Evolutionary conservation across 1,284 basidiomycete genomes (phyloP).

Genomic region (Pseudozyma thailandica): DNA sequence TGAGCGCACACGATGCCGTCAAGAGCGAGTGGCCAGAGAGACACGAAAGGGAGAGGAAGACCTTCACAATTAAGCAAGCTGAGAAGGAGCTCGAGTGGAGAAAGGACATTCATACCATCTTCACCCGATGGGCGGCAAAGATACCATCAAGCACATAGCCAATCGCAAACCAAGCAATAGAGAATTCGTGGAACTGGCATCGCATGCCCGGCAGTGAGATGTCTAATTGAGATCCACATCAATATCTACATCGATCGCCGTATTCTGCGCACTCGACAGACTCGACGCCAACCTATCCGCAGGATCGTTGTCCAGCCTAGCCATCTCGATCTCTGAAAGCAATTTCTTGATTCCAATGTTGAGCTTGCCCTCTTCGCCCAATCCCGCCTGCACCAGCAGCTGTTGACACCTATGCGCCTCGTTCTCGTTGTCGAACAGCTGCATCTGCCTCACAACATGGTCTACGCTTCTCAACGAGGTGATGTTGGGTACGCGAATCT

Average conservation of each 20-base stretch:
- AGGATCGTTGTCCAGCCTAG: slow-evolving; percentile 77
- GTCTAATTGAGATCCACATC: slow-evolving; percentile 49
- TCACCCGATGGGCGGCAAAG: slow-evolving; percentile 18
- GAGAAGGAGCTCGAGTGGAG: slow-evolving; percentile 49
- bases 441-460: slow-evolving; percentile 82
- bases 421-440: slow-evolving; percentile 76
- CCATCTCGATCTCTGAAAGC: slow-evolving; percentile 93
- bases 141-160: slow-evolving; percentile 9
- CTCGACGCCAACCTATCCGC: slow-evolving; percentile 68
- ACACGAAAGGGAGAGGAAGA: slow-evolving; percentile 47
- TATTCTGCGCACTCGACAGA: slow-evolving; percentile 50
- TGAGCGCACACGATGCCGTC: slow-evolving; percentile 7
- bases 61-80: slow-evolving; percentile 47
- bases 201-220: too few species aligned
- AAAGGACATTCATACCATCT: slow-evolving; percentile 41
- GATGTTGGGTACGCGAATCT: slow-evolving; percentile 86
- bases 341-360: slow-evolving; percentile 88
- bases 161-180: not conserved
- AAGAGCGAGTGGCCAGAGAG: slow-evolving; percentile 54
- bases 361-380: slow-evolving; percentile 74
- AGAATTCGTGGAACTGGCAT: not conserved
- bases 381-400: slow-evolving; percentile 81
- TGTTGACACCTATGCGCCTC: slow-evolving; percentile 76
- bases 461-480: slow-evolving; percentile 79
- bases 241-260: slow-evolving; percentile 48